Evolutionary conservation across 1,139 yeast genomes (phyloP).

Genomic region (Yamadazyma friedrichii): DNA sequence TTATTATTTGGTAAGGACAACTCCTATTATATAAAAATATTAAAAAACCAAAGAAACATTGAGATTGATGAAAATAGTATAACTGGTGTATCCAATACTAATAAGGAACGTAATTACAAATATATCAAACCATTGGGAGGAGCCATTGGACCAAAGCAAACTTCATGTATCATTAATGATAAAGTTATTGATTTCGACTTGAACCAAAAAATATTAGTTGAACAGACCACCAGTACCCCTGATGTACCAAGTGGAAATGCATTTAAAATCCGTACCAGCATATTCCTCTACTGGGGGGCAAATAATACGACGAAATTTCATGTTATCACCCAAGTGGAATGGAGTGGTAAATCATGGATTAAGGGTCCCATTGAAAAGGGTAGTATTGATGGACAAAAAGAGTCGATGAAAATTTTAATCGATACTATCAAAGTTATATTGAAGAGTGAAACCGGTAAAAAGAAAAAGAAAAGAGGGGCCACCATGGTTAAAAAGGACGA

Average conservation of each 20-base stretch:
- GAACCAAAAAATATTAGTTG: constrained; percentile 54
- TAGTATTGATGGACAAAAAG: constrained; percentile 84
- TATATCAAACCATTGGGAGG: constrained; percentile 80
- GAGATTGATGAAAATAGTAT: constrained; percentile 57
- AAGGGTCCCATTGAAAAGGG: constrained; percentile 92
- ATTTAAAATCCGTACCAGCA: constrained; percentile 70
- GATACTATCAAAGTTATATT: constrained; percentile 56
- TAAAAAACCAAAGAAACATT: constrained; percentile 68
- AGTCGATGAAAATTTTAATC: constrained; percentile 58
- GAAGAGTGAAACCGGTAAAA: constrained; percentile 13
- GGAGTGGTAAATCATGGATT: constrained; percentile 95
- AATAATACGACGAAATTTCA: constrained; percentile 63
- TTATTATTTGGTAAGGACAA: constrained; percentile 76
- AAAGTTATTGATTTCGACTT: constrained; percentile 62
- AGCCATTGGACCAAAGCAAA: constrained; percentile 93
- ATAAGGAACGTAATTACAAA: constrained; percentile 55
- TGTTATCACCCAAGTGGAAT: constrained; percentile 68
- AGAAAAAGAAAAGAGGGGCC: constrained; percentile 9
- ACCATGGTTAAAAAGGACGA: constrained; percentile 18
- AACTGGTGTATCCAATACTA: constrained; percentile 34
- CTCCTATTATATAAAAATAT: constrained; percentile 50
- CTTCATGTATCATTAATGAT: constrained; percentile 79
- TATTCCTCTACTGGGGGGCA: constrained; percentile 73
- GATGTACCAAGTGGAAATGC: constrained; percentile 94
- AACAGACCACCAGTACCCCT: constrained; percentile 76